A percentile compares a stretch with the other conserved stretches of the same genome.
phyloP scores from a whole-genome alignment of 305 asterid genomes.

The Fraxinus floribunda region DNA sequence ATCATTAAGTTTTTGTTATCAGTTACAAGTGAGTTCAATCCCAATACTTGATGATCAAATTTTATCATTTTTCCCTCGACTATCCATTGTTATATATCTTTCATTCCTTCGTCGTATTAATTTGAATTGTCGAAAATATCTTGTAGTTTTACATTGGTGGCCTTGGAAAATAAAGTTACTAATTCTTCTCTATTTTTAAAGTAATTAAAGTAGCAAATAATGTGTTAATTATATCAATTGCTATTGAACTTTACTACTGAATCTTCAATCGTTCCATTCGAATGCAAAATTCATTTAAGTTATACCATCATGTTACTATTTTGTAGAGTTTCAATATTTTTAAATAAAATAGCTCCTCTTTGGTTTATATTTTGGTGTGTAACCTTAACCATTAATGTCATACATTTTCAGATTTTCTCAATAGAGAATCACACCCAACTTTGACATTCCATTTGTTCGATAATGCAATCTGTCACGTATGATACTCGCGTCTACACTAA shows the following conservation, averaged over 20 bases:
- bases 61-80: background rate
- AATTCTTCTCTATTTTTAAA: background rate
- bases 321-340: too few relatives aligned
- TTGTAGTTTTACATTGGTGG: background rate
- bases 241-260: background rate
- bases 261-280: background rate
- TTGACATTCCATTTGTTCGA: background rate
- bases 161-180: background rate
- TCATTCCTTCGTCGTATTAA: background rate
- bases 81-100: background rate
- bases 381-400: background rate
- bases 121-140: background rate
- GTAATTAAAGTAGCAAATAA: background rate
- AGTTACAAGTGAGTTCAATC: background rate
- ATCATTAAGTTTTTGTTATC: background rate
- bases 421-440: background rate
- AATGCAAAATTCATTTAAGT: background rate
- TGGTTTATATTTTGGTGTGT: background rate
- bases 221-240: background rate
- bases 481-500: background rate
- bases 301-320: background rate
- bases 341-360: background rate
- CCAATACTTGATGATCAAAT: background rate
- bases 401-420: background rate
- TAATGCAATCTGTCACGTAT: background rate